Percentiles rank a stretch among this genome's conserved stretches.
Evolutionary conservation across 2,329 filamentous ascomycete species (phyloP).

Genomic region (Exophiala aquamarina): DNA sequence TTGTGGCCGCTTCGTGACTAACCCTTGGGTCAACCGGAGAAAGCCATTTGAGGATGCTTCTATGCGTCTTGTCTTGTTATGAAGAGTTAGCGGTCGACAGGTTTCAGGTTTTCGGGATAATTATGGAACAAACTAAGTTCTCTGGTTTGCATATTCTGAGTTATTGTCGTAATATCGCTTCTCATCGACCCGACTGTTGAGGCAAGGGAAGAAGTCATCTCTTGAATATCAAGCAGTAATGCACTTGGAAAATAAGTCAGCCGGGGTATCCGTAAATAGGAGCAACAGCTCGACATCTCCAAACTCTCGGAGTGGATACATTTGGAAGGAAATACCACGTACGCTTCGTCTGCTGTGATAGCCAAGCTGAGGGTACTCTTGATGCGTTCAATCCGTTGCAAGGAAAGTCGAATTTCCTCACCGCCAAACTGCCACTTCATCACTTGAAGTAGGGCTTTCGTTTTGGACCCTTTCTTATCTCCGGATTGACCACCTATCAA

Average conservation of each 20-base stretch:
- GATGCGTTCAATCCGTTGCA: slow-evolving; percentile 3
- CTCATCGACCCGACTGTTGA: not conserved
- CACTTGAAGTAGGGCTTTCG: not conserved
- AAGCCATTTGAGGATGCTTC: not conserved
- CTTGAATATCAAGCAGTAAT: slow-evolving; percentile 3
- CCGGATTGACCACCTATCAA: not conserved
- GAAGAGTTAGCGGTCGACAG: not conserved
- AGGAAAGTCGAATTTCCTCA: not conserved
- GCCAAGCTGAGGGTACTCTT: slow-evolving; percentile 4
- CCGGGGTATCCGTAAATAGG: no score
- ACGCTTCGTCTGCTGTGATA: not conserved
- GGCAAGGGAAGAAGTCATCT: not conserved
- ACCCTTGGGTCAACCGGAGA: not conserved
- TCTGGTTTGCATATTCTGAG: not conserved
- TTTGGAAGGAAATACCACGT: not conserved
- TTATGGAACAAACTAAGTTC: not conserved
- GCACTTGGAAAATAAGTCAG: not conserved
- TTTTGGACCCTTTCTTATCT: not conserved
- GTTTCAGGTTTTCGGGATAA: no score
- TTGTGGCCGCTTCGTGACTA: slow-evolving; percentile 1
- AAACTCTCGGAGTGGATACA: no score
- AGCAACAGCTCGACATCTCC: no score
- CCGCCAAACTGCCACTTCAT: slow-evolving; percentile 3
- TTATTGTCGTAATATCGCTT: not conserved
- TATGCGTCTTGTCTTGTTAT: not conserved